phyloP scores from a whole-genome alignment of 805 yeast genomes.

The Hyphopichia homilentoma region DNA sequence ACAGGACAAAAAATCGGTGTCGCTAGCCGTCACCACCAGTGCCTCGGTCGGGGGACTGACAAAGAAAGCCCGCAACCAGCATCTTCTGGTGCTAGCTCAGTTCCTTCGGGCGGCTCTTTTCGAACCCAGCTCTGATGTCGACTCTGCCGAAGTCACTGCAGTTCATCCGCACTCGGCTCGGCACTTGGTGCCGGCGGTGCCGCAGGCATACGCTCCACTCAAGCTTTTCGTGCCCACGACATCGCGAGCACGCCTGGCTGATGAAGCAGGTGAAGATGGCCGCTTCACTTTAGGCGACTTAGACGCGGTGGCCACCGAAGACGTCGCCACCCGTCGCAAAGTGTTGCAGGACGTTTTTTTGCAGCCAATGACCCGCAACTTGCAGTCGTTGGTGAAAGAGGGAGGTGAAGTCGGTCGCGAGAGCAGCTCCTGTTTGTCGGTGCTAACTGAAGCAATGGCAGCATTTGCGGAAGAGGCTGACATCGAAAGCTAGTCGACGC shows the following conservation, averaged over 20 bases:
- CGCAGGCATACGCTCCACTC: slow-evolving; percentile 64
- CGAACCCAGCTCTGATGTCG: slow-evolving; percentile 11
- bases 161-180: slow-evolving; percentile 47
- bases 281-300: slow-evolving; percentile 32
- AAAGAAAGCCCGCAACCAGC: slow-evolving; percentile 36
- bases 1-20: slow-evolving; percentile 31
- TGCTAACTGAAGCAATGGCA: too few relatives aligned
- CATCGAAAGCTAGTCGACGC: too few relatives aligned
- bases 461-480: too few relatives aligned
- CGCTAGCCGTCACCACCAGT: slow-evolving; percentile 32
- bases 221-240: slow-evolving; percentile 50
- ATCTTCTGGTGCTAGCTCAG: slow-evolving; percentile 38
- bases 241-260: slow-evolving; percentile 6
- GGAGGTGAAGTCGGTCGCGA: slow-evolving; percentile 71
- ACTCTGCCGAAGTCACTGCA: slow-evolving; percentile 10
- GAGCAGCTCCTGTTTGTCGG: slow-evolving; percentile 28
- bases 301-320: slow-evolving; percentile 55
- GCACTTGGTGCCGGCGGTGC: slow-evolving; percentile 51
- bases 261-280: slow-evolving; percentile 17
- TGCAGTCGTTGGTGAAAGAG: slow-evolving; percentile 52
- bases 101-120: slow-evolving; percentile 46
- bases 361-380: slow-evolving; percentile 46
- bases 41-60: slow-evolving; percentile 28
- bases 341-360: slow-evolving; percentile 52
- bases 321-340: slow-evolving; percentile 50